Conservation (phyloP, 306 rosid genomes). For the Mucuna pruriens region DNA sequence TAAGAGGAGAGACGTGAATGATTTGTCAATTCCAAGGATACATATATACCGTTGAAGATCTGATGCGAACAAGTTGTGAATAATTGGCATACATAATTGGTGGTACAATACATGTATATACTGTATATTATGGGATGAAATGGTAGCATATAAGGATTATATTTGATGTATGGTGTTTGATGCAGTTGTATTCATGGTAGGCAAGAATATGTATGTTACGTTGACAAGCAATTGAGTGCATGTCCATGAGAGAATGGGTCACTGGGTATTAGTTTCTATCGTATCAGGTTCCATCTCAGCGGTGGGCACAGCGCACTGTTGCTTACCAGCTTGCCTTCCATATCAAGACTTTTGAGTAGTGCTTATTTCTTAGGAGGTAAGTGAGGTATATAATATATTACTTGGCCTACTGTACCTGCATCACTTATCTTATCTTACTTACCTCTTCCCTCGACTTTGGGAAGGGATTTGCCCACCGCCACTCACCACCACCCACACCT, state of each 20-base stretch:
- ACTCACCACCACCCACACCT: too few species aligned
- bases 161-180: not conserved
- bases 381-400: not conserved
- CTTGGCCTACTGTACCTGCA: not conserved
- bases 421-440: not conserved
- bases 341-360: not conserved
- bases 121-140: not conserved
- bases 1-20: not conserved
- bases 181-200: not conserved
- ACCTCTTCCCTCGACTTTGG: not conserved
- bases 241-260: not conserved
- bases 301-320: slow-evolving; percentile 16
- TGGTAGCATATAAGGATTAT: too few species aligned
- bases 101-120: not conserved
- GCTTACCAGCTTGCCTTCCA: not conserved
- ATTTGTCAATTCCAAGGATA: not conserved
- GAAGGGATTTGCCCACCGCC: not conserved
- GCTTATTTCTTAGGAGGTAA: not conserved
- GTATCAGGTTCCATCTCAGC: not conserved
- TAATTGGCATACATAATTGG: not conserved
- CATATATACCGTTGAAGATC: not conserved
- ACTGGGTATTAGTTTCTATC: not conserved
- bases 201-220: not conserved
- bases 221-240: not conserved
- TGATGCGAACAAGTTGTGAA: not conserved